These are phyloP conservation scores for Leptodontidium sp. DNA, from an alignment of 2,329 filamentous ascomycete genomes.

Conservation along the genomic window DNA sequence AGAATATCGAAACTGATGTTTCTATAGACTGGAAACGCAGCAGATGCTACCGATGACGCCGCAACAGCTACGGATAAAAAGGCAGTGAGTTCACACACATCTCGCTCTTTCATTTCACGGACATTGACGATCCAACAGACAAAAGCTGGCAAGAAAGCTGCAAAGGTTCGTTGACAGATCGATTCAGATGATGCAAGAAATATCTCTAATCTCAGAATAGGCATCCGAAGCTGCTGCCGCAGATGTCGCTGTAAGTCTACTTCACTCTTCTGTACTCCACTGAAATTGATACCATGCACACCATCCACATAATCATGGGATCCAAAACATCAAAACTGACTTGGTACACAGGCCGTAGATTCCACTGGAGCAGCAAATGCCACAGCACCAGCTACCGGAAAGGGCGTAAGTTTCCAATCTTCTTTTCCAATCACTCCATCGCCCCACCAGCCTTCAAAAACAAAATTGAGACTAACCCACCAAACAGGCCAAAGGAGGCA, in stretches of 20 bases:
- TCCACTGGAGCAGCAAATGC: background rate
- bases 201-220: background rate
- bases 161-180: background rate
- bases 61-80: background rate
- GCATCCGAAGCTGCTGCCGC: background rate
- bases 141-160: constrained; percentile 6
- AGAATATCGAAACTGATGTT: background rate
- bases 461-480: background rate
- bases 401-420: background rate
- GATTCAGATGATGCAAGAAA: background rate
- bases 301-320: background rate
- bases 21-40: background rate
- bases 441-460: background rate
- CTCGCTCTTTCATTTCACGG: too few relatives aligned
- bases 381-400: background rate
- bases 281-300: background rate
- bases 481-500: constrained; percentile 14
- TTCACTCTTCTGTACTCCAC: too few relatives aligned
- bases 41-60: background rate
- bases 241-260: constrained; percentile 1
- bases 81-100: background rate
- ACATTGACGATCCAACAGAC: background rate
- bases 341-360: background rate
- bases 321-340: background rate
- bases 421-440: too few relatives aligned